Percentiles rank a stretch among this genome's conserved stretches.
These are phyloP conservation scores for Pseudoscleropodium purum DNA, from an alignment of 225 moss, liverwort and hornwort genomes.

Conservation along the genomic window DNA sequence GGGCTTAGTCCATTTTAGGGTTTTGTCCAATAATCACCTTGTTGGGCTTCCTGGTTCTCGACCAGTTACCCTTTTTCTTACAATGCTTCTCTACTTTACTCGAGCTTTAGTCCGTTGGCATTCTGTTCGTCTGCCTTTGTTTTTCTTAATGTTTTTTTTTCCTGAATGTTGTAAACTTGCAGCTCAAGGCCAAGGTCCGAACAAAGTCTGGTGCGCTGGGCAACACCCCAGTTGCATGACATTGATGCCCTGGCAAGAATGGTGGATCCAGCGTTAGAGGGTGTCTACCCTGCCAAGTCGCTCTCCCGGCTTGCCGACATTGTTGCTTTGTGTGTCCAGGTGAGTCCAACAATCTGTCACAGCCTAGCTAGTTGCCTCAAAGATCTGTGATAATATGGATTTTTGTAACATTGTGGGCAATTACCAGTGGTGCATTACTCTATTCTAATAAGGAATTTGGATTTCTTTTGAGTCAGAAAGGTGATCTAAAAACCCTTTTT, in stretches of 20 bases:
- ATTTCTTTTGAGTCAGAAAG: not conserved
- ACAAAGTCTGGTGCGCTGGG: slow-evolving; percentile 64
- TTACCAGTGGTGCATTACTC: not conserved
- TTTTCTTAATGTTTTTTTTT: no score
- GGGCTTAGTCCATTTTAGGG: not conserved
- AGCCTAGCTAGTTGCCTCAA: no score
- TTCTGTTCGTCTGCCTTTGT: not conserved
- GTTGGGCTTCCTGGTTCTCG: not conserved
- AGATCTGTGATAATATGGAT: not conserved
- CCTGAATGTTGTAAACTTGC: not conserved
- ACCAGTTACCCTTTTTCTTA: not conserved
- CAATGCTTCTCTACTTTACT: not conserved
- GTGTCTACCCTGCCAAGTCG: slow-evolving; percentile 62
- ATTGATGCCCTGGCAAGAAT: slow-evolving; percentile 53
- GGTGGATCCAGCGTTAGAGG: slow-evolving; percentile 60
- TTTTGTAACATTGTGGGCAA: not conserved
- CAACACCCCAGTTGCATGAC: slow-evolving; percentile 61
- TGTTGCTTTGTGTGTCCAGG: slow-evolving; percentile 71
- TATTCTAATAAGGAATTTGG: not conserved
- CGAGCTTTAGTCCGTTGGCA: not conserved
- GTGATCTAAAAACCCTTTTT: not conserved
- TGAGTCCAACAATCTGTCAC: not conserved
- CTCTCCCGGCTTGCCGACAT: slow-evolving; percentile 64
- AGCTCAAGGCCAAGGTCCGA: slow-evolving; percentile 51
- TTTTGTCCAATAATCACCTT: not conserved